Conservation (phyloP, 1,284 basidiomycete genomes). For the Farysia itapuensis region DNA sequence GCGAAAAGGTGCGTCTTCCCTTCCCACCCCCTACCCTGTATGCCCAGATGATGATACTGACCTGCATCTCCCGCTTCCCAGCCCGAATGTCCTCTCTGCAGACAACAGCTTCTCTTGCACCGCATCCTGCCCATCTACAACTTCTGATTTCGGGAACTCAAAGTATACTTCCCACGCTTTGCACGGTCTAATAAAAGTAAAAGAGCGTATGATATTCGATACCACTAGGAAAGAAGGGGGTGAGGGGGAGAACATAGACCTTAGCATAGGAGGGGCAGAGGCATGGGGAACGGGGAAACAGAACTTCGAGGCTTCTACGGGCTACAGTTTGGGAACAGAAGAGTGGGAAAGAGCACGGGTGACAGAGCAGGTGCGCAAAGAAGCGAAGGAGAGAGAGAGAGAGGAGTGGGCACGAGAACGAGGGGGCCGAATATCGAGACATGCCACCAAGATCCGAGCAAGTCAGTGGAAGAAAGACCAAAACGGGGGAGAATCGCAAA, state of each 20-base stretch:
- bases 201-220: too few relatives aligned
- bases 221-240: background rate
- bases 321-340: background rate
- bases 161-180: too few relatives aligned
- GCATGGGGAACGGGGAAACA: too few relatives aligned
- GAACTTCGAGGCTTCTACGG: background rate
- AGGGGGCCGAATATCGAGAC: conserved; percentile 2
- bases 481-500: too few relatives aligned
- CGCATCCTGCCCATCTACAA: conserved; percentile 45
- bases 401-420: background rate
- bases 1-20: conserved; percentile 69
- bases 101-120: conserved; percentile 23
- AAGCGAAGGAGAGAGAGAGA: background rate
- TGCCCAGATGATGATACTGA: background rate
- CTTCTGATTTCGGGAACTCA: too few relatives aligned
- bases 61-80: background rate
- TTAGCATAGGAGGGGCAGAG: too few relatives aligned
- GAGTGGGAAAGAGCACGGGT: too few relatives aligned
- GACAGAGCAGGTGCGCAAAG: too few relatives aligned
- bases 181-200: too few relatives aligned
- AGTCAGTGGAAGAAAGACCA: background rate
- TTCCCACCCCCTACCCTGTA: background rate
- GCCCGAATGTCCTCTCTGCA: conserved; percentile 44
- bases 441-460: conserved; percentile 33
- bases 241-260: background rate